Conservation (phyloP, 768 basidiomycete genomes). For the Suillus paluster region DNA sequence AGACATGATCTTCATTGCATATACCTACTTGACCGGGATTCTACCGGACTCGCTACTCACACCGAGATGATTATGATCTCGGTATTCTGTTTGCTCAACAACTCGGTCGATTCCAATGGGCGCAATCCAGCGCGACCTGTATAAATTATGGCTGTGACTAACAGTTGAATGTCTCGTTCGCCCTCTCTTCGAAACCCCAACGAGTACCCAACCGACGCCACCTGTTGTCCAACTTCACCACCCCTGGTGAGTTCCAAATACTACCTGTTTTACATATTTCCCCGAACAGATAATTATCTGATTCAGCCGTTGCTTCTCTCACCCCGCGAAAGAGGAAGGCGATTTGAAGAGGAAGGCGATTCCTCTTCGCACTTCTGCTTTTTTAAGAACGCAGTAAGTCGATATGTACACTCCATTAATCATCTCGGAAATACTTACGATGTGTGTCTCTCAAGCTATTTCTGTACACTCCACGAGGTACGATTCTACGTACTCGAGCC, state of each 20-base stretch:
- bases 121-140: not conserved
- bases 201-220: not conserved
- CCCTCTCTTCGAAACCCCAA: not conserved
- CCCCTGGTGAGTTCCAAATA: not conserved
- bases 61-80: not conserved
- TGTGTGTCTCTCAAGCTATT: constrained; percentile 9
- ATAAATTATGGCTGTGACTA: not conserved
- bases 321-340: no score
- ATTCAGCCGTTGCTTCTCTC: not conserved
- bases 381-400: not conserved
- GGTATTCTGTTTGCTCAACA: not conserved
- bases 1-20: not conserved
- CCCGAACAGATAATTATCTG: not conserved
- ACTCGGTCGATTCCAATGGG: not conserved
- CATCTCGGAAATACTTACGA: not conserved
- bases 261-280: not conserved
- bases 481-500: constrained; percentile 5
- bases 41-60: not conserved
- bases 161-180: not conserved
- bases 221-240: not conserved
- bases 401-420: not conserved
- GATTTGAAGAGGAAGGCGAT: no score
- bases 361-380: not conserved
- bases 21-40: not conserved
- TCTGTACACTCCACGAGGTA: constrained; percentile 6